Base-by-base conservation (phyloP, 495 filamentous ascomycete genomes). In the Talaromyces ruber region DNA sequence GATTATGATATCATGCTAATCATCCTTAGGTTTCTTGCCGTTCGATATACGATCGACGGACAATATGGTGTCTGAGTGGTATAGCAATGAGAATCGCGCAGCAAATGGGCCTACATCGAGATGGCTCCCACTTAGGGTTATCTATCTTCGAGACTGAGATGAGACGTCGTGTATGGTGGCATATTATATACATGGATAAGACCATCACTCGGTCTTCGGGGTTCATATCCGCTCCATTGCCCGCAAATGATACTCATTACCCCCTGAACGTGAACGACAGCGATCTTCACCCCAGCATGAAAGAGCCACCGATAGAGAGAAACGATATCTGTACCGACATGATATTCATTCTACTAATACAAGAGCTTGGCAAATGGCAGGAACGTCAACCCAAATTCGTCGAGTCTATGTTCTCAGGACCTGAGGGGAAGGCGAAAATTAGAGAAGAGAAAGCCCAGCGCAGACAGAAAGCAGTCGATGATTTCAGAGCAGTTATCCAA, bases 111-210 rank as follows among this genome's bases (percentile, higher is more conserved):
- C 58, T 71, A 43, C 70, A 72, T 32, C 67, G 84, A 16, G 87
- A 90, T 64, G 85, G 83, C 5, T 69, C 74, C 28, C 80, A 81
- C 63, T 86, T 84, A 59, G 74, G 76, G 14, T 74, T 88, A 3
- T 76, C 83, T 0, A 82, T 84, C 6, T 88, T 88, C 65, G 84
- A 89, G 60, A 78, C 81, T 16, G 87, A 90, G 71, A 82, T 84
- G 71, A 75, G 87, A 22, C 76, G 87, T 50, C 78, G 87, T 14
- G 66, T 89, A 16, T 90, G 87, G 87, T 88, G 86, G 84, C 84
- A 85, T 64, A 74, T 89, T 22, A 81, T 82, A 61, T 74, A 82
- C 39, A 80, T 89, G 39, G 87, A 90, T 67, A 76, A 79, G 39
- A 79, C 84, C 34, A 78, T 84, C 14, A 79, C 79, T 29, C 84